Percentiles rank a stretch among this genome's conserved stretches.
These are phyloP conservation scores for Microdochium bolleyi DNA, from an alignment of 2,329 filamentous ascomycete genomes.

Conservation along the genomic window DNA sequence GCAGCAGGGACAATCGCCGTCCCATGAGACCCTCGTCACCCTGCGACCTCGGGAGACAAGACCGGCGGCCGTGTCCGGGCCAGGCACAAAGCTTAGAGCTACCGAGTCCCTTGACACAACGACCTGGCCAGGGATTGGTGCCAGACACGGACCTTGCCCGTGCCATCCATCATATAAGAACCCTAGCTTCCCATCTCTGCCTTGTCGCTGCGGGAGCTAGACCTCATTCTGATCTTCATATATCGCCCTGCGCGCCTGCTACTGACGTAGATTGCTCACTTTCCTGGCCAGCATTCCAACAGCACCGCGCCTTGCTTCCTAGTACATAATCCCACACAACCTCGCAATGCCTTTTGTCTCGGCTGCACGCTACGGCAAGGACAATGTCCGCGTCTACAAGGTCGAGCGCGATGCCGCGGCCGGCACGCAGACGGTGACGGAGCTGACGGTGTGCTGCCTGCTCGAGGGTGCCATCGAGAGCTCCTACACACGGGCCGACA, in stretches of 20 bases:
- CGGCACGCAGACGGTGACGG: constrained; percentile 75
- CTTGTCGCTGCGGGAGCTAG: too few species aligned
- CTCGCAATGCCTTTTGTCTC: constrained; percentile 44
- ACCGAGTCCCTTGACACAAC: too few species aligned
- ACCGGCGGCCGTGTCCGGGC: too few species aligned
- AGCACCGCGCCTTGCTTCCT: background rate
- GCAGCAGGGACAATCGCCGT: background rate
- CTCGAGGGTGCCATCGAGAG: constrained; percentile 86
- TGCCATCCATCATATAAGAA: too few species aligned
- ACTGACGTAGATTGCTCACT: too few species aligned
- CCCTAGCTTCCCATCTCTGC: too few species aligned
- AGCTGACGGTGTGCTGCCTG: constrained; percentile 91
- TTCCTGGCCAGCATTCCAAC: background rate
- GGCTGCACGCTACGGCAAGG: constrained; percentile 78
- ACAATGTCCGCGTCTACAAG: constrained; percentile 98
- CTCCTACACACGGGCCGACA: constrained; percentile 90
- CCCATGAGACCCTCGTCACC: background rate
- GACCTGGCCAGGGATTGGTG: too few species aligned
- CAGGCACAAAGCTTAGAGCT: too few species aligned
- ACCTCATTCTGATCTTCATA: too few species aligned
- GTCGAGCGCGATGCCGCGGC: constrained; percentile 73
- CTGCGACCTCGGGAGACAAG: background rate
- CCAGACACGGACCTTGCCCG: too few species aligned
- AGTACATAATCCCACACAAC: background rate
- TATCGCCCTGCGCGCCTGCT: too few species aligned